Conservation (phyloP, 106 monocot species). For the Dioscorea dumetorum region DNA sequence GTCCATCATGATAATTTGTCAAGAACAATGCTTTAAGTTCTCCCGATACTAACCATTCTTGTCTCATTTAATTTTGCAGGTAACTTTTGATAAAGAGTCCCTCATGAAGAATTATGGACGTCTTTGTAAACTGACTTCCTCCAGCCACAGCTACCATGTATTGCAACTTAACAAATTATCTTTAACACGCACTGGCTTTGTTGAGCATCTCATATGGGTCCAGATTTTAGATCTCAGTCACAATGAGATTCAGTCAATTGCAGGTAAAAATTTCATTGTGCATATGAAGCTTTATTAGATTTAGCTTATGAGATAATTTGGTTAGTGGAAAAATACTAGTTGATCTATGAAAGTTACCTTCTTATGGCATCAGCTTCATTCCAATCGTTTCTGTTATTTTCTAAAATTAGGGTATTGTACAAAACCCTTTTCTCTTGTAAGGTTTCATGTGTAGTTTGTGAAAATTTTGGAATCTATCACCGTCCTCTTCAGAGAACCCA, state of each 20-base stretch:
- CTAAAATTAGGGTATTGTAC: too few relatives aligned
- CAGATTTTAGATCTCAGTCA: slow-evolving; percentile 86
- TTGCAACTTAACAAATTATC: slow-evolving; percentile 41
- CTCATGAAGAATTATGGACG: slow-evolving; percentile 30
- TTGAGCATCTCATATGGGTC: slow-evolving; percentile 75
- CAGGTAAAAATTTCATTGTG: slow-evolving; percentile 35
- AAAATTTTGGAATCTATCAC: too few relatives aligned
- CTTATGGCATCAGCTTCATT: too few relatives aligned
- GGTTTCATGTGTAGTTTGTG: too few relatives aligned
- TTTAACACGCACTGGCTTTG: slow-evolving; percentile 69
- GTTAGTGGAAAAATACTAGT: background rate
- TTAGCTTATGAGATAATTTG: background rate
- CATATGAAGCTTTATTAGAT: background rate
- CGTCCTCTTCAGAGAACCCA: too few relatives aligned
- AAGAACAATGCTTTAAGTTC: background rate
- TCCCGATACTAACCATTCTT: background rate
- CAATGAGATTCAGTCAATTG: slow-evolving; percentile 72
- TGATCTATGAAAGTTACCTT: background rate
- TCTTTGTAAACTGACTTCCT: slow-evolving; percentile 10
- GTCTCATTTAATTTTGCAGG: slow-evolving; percentile 24
- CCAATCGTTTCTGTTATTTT: too few relatives aligned
- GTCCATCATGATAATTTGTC: slow-evolving; percentile 12
- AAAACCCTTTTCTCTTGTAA: too few relatives aligned
- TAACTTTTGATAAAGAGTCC: slow-evolving; percentile 44
- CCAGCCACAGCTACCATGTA: slow-evolving; percentile 6